phyloP scores from a whole-genome alignment of 2,329 filamentous ascomycete genomes.

The Penicillium sp. region DNA sequence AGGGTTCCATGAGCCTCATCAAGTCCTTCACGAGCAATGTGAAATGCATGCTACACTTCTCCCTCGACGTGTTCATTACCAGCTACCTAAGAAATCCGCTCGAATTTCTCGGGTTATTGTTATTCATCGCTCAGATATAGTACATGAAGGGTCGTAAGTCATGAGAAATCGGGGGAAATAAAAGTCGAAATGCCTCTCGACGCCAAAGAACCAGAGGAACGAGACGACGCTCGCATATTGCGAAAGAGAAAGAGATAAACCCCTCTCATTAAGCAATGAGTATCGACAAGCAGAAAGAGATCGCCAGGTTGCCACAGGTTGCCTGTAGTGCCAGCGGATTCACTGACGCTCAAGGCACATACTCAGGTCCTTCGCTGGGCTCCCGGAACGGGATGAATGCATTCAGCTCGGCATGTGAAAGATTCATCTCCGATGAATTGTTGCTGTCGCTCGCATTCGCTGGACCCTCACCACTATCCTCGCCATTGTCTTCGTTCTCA shows the following conservation, averaged over 20 bases:
- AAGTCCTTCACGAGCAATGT: background rate
- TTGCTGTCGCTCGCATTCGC: slow-evolving; percentile 3
- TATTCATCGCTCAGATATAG: background rate
- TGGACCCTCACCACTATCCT: slow-evolving; percentile 10
- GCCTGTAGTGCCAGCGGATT: background rate
- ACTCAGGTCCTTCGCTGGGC: slow-evolving; percentile 5
- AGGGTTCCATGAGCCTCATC: background rate
- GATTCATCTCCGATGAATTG: slow-evolving; percentile 17
- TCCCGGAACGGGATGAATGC: slow-evolving; percentile 14
- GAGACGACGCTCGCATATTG: background rate
- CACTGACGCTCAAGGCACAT: background rate
- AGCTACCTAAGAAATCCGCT: background rate
- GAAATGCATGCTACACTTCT: background rate
- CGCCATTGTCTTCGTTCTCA: slow-evolving; percentile 19
- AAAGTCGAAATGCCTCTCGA: background rate
- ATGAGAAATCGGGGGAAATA: background rate
- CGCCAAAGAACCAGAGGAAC: background rate
- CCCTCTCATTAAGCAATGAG: background rate
- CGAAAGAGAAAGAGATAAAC: background rate
- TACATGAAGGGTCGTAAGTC: background rate
- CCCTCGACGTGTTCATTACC: background rate
- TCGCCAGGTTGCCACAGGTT: background rate
- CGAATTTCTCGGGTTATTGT: background rate
- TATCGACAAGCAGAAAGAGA: background rate
- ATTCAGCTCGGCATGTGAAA: slow-evolving; percentile 11